Evolutionary conservation across 108 stramenopile genomes (phyloP).

Genomic region (Cyclostephanos tholiformis): DNA sequence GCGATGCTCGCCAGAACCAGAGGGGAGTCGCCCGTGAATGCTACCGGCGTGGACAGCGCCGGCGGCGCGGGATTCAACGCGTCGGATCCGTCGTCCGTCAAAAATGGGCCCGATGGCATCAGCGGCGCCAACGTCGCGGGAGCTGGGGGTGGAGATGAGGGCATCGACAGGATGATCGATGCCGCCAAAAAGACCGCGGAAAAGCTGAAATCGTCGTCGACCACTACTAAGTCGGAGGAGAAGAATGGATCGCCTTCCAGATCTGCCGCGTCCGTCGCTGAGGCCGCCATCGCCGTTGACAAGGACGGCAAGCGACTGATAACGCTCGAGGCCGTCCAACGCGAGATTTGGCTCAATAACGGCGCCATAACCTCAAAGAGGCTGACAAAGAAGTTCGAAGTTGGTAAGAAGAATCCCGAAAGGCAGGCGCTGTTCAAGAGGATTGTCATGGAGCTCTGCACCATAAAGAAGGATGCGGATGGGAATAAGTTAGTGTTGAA

Average conservation of each 20-base stretch:
- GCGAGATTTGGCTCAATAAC: constrained; percentile 85
- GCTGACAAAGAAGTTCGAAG: constrained; percentile 80
- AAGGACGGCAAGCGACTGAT: constrained; percentile 78
- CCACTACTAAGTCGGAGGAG: constrained; percentile 16
- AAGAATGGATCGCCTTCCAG: constrained; percentile 7
- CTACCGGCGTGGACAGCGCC: constrained; percentile 32
- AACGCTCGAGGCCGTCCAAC: constrained; percentile 70
- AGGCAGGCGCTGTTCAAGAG: constrained; percentile 61
- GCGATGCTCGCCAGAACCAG: constrained; percentile 78
- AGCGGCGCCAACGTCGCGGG: constrained; percentile 28
- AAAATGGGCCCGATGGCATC: constrained; percentile 15
- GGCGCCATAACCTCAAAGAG: constrained; percentile 74
- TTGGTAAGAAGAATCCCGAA: constrained; percentile 69
- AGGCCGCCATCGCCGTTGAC: constrained; percentile 59
- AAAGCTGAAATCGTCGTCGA: constrained; percentile 32
- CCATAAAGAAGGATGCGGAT: constrained; percentile 65
- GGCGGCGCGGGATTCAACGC: constrained; percentile 12
- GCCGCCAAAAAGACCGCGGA: constrained; percentile 59
- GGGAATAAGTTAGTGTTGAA: constrained; percentile 82
- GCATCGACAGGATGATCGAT: constrained; percentile 60
- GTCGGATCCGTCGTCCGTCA: constrained; percentile 4
- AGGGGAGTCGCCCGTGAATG: constrained; percentile 58
- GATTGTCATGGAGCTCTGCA: constrained; percentile 78
- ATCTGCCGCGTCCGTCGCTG: constrained; percentile 9
- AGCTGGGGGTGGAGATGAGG: constrained; percentile 42